These are phyloP conservation scores for Claviceps cyperi DNA, from an alignment of 2,329 filamentous ascomycete genomes.

Conservation along the genomic window DNA sequence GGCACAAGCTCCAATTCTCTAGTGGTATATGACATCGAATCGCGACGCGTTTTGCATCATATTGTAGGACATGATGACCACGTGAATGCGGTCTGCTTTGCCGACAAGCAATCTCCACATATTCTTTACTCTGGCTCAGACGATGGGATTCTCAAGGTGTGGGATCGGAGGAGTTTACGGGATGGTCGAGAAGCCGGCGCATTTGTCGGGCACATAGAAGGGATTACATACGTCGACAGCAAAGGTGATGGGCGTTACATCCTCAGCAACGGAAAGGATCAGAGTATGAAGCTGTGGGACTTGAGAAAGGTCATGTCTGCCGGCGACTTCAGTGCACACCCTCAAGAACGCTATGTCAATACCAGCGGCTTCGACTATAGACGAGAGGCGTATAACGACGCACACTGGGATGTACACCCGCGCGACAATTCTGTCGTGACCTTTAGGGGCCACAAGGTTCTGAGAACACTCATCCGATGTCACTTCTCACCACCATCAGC, in stretches of 20 bases:
- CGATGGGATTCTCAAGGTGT: conserved; percentile 86
- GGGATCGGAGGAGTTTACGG: conserved; percentile 87
- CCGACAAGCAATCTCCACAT: conserved; percentile 75
- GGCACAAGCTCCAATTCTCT: conserved; percentile 69
- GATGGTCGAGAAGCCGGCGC: conserved; percentile 58
- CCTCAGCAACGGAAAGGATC: conserved; percentile 87
- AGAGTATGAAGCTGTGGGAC: conserved; percentile 97
- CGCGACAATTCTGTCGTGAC: conserved; percentile 91
- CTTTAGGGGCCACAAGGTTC: conserved; percentile 77
- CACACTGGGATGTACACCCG: conserved; percentile 43
- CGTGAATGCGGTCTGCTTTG: conserved; percentile 94
- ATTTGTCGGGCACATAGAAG: conserved; percentile 52
- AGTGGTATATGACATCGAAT: conserved; percentile 86
- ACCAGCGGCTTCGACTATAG: conserved; percentile 61
- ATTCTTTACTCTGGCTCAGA: conserved; percentile 94
- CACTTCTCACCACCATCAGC: conserved; percentile 83
- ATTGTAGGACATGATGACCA: conserved; percentile 72
- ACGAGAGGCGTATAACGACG: conserved; percentile 48
- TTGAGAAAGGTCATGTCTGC: conserved; percentile 75
- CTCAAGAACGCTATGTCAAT: conserved; percentile 38
- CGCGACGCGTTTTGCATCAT: conserved; percentile 56
- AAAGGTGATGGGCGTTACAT: conserved; percentile 68
- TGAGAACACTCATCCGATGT: conserved; percentile 83
- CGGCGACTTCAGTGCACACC: conserved; percentile 41
- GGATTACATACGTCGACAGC: conserved; percentile 54